phyloP scores from a whole-genome alignment of 768 basidiomycete species.

The Collybia nuda region DNA sequence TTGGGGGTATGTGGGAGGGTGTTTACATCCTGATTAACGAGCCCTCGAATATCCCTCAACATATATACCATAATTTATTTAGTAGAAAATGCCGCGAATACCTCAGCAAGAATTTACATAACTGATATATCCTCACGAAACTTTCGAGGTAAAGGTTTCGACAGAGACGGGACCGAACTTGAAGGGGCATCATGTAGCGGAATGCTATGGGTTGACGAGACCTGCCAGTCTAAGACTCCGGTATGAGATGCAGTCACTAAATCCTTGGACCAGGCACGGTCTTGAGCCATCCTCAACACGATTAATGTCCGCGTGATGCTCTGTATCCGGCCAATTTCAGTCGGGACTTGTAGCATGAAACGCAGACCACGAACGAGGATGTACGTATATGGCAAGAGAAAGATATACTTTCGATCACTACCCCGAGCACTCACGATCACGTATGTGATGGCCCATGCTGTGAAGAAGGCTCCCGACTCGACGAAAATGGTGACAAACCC shows the following conservation, averaged over 20 bases:
- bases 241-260: conserved; percentile 27
- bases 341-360: not conserved
- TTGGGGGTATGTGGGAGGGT: too few species aligned
- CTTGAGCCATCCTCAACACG: conserved; percentile 37
- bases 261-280: conserved; percentile 37
- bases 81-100: too few species aligned
- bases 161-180: conserved; percentile 11
- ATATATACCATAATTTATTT: too few species aligned
- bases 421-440: conserved; percentile 15
- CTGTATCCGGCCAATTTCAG: conserved; percentile 2
- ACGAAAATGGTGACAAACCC: conserved; percentile 18
- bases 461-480: conserved; percentile 21
- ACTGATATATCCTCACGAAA: conserved; percentile 6
- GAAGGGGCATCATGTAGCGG: conserved; percentile 21
- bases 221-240: conserved; percentile 38
- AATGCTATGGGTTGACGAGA: conserved; percentile 35
- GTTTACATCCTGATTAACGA: too few species aligned
- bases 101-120: too few species aligned
- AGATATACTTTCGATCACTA: conserved; percentile 4
- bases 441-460: conserved; percentile 17
- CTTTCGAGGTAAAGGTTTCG: conserved; percentile 8
- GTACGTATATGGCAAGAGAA: conserved; percentile 17
- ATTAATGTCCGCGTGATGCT: conserved; percentile 37
- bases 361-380: conserved; percentile 13
- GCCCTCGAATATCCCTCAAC: too few species aligned